These are phyloP conservation scores for Pythium plurisporium DNA, from an alignment of 352 stramenopile genomes.

Conservation along the genomic window DNA sequence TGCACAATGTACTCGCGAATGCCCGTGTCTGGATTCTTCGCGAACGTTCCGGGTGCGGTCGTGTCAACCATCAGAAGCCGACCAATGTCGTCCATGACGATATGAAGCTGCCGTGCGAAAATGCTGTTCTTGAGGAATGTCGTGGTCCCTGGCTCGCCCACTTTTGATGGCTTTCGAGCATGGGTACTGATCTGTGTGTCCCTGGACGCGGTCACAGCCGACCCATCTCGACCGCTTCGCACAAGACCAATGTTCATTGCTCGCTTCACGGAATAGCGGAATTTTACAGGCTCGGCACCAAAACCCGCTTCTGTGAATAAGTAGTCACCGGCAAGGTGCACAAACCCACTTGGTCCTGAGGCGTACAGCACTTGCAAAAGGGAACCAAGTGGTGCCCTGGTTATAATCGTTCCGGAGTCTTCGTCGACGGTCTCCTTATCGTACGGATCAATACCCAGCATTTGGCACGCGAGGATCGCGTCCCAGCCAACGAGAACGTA, in stretches of 20 bases:
- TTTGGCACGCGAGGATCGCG: constrained; percentile 27
- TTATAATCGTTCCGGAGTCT: constrained; percentile 15
- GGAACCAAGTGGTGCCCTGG: constrained; percentile 30
- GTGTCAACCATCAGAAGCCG: constrained; percentile 1
- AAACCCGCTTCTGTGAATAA: constrained; percentile 10
- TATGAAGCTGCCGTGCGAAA: constrained; percentile 3
- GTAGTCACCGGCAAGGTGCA: constrained; percentile 31
- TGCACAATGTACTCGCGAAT: constrained; percentile 22
- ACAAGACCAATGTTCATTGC: constrained; percentile 33
- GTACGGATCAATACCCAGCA: constrained; percentile 35
- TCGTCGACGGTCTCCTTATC: constrained; percentile 18
- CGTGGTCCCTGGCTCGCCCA: too few relatives aligned
- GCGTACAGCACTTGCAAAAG: constrained; percentile 37
- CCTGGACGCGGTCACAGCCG: too few relatives aligned
- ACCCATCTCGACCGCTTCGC: constrained; percentile 1
- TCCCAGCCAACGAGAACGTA: constrained; percentile 46
- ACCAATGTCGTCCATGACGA: not conserved
- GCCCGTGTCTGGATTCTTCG: not conserved
- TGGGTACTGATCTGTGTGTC: too few relatives aligned
- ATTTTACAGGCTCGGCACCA: not conserved
- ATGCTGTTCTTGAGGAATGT: not conserved
- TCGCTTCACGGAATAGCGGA: constrained; percentile 5
- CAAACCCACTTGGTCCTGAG: constrained; percentile 32
- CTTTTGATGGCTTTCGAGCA: too few relatives aligned
- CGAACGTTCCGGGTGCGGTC: not conserved